Evolutionary conservation across 306 rosid genomes (phyloP), one percentile per base, ranked within the genome.

Genomic region (Lablab purpureus): DNA sequence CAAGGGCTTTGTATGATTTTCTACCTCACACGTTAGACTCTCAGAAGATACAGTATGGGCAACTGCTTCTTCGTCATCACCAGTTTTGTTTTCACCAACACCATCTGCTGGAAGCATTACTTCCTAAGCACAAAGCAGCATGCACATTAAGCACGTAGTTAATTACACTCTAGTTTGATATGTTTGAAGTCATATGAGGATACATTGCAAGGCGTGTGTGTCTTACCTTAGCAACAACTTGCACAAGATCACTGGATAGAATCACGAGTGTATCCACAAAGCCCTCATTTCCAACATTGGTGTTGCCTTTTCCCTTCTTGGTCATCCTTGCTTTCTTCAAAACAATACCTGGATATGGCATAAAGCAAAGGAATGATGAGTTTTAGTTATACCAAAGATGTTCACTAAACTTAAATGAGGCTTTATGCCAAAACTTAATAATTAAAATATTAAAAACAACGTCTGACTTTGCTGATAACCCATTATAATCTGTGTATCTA

Each of bases 311-410:
- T 55, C 99, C 97, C 81, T 81, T 89, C 78, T 79, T 89, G 56
- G 80, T 88, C 95, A 91, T 87, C 85, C 89, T 89, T 45, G 97
- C 97, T 75, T 89, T 87, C 89, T 92, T 92, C 84, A 94, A 85
- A 71, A 94, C 91, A 76, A 92, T 85, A 62, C 91, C 99, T 92
- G 45, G 66, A 68, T 67, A 81, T 28, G 22, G n/a, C 75, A 64
- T 28, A 70, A 63, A 46, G 71, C 46, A 80, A 72, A 71, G 40
- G 25, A 81, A 74, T 80, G 36, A 10, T 54, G 30, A 67, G 34
- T 64, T 63, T 71, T 55, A 45, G 45, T 54, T 10, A 15, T 71
- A n/a, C 6, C 13, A 62, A 19, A 23, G 19, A 62, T 32, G 40
- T 60, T 60, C 74, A 73, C 45, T 14, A 60, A 81, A 30, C 62